Base-by-base conservation (phyloP, 257 asterid genomes). In the Primulina eburnea region DNA sequence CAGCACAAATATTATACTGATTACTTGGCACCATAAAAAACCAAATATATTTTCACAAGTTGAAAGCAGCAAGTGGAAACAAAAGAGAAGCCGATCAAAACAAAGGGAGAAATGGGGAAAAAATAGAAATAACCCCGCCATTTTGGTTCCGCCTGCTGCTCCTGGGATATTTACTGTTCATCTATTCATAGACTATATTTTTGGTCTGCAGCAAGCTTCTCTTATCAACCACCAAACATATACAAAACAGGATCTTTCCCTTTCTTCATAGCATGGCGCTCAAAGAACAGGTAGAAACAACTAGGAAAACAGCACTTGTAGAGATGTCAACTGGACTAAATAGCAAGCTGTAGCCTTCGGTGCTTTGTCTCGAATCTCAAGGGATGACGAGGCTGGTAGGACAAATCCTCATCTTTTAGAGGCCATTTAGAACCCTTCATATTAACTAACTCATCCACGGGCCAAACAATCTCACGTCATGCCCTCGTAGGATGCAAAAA, bases 401-500 rank as follows among this genome's bases (percentile, higher is more conserved):
- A 78, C 72, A 60, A 60, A 60, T 70, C 73, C 80, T 43, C 71
- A 35, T 50, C 18, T 5, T 50, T 63, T 68, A 28, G 80, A 70
- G 76, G 74, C 58, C 72, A 66, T 71, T 35, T 55, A 47, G 77
- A 75, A 71, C 75, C 77, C 43, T 67, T 60, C 60, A 60, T 10
- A 78, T 53, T 72, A 65, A 71, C 75, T 57, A 66, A 66, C 75
- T 75, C 76, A 16, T 77, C 60, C 65, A 74, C 75, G 65, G 77
- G 73, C 65, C 18, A 43, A 63, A 58, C 62, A 61, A 77, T 59
- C 72, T 77, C 60, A 86, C 83, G 87, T 85, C 79, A 71, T 82
- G 80, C 84, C 83, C 78, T 88, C 74, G 2, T 82, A 78, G 37
- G 95, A 82, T 76, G 93, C 84, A 58, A 82, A 82, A 80, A 83